Conservation (phyloP, 2,329 filamentous ascomycete genomes). For the Penicillium sp. region DNA sequence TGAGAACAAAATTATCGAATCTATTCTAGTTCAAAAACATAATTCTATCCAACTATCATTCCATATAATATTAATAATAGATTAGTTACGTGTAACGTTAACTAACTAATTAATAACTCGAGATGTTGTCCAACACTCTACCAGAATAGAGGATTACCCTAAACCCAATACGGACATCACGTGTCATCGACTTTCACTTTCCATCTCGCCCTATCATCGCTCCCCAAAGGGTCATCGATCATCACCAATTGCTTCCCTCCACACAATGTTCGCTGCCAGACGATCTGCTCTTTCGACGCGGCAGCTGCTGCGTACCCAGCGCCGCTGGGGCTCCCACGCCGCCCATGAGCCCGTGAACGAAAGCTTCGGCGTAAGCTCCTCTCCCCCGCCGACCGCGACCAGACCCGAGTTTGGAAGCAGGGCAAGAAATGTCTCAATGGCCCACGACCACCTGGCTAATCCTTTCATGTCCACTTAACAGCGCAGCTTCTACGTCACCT, state of each 20-base stretch:
- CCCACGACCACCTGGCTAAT: slow-evolving; percentile 19
- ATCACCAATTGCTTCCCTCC: slow-evolving; percentile 32
- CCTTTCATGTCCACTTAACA: slow-evolving; percentile 27
- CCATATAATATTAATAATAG: neutral
- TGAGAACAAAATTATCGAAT: neutral
- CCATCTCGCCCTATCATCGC: slow-evolving; percentile 27
- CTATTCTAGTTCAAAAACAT: neutral
- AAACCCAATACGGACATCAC: slow-evolving; percentile 21
- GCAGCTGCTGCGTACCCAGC: slow-evolving; percentile 42
- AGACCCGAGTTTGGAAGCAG: slow-evolving; percentile 10
- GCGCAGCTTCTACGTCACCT: slow-evolving; percentile 50
- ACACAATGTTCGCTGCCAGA: slow-evolving; percentile 45
- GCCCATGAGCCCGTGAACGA: slow-evolving; percentile 48
- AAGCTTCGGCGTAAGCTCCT: slow-evolving; percentile 46
- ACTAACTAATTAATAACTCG: neutral
- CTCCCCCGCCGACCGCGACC: slow-evolving; percentile 16
- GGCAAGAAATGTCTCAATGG: slow-evolving; percentile 12
- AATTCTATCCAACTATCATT: neutral
- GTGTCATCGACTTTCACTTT: slow-evolving; percentile 21
- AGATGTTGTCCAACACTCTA: neutral
- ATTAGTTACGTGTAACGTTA: neutral
- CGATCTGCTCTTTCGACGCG: slow-evolving; percentile 41
- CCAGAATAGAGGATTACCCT: slow-evolving; percentile 6
- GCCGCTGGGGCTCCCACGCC: slow-evolving; percentile 46
- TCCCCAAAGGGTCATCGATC: slow-evolving; percentile 33